Evolutionary conservation across 768 basidiomycete species (phyloP).

Genomic region (Dioszegia hungarica): DNA sequence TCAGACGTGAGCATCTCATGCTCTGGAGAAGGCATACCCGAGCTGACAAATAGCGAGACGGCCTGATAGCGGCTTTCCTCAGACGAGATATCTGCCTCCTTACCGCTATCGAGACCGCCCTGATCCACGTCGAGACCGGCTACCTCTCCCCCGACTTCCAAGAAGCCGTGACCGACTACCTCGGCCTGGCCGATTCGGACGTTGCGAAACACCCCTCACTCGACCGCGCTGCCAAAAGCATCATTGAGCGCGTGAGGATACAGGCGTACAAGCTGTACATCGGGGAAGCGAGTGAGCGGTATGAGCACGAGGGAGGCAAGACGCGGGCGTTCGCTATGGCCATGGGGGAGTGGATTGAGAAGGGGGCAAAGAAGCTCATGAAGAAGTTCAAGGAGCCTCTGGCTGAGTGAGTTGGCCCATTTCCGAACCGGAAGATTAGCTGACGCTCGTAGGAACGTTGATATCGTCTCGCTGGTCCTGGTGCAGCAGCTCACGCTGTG

Average conservation of each 20-base stretch:
- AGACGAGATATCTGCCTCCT: slow-evolving; percentile 19
- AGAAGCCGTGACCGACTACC: slow-evolving; percentile 23
- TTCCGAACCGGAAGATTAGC: not conserved
- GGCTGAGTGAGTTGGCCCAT: slow-evolving; percentile 59
- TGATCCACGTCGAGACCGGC: slow-evolving; percentile 10
- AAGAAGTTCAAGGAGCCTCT: slow-evolving; percentile 81
- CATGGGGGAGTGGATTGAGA: slow-evolving; percentile 86
- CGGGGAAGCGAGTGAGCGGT: slow-evolving; percentile 22
- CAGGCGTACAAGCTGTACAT: slow-evolving; percentile 36
- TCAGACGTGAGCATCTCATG: slow-evolving; percentile 64
- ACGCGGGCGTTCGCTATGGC: slow-evolving; percentile 37
- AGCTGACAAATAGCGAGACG: slow-evolving; percentile 16
- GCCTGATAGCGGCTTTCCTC: slow-evolving; percentile 6
- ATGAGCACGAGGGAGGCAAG: slow-evolving; percentile 35
- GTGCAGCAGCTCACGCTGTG: slow-evolving; percentile 27
- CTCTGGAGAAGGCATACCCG: not conserved
- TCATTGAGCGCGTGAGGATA: slow-evolving; percentile 18
- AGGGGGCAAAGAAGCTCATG: slow-evolving; percentile 71
- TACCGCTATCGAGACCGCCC: slow-evolving; percentile 15
- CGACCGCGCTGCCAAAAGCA: slow-evolving; percentile 8
- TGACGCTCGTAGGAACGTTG: slow-evolving; percentile 14
- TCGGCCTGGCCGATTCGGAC: slow-evolving; percentile 3
- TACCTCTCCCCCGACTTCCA: slow-evolving; percentile 21
- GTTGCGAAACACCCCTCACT: slow-evolving; percentile 1
- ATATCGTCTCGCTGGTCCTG: slow-evolving; percentile 25